phyloP scores from a whole-genome alignment of 1,139 yeast species.

The Entelexis paramagnoliae region DNA sequence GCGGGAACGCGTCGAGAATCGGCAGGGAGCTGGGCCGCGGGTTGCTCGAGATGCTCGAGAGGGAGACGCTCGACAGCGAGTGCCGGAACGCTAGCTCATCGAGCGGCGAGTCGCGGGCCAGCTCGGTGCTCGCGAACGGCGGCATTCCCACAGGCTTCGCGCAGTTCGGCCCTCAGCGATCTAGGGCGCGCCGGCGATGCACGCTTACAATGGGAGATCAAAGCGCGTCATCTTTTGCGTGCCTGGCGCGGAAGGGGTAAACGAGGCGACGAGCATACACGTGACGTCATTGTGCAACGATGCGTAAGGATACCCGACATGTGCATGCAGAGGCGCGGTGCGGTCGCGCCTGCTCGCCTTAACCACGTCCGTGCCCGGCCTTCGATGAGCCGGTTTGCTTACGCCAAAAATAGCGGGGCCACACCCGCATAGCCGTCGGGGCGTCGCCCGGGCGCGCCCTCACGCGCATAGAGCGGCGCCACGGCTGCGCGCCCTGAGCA shows the following conservation, averaged over 20 bases:
- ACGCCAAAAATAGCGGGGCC: too few relatives aligned
- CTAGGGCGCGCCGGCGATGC: not conserved
- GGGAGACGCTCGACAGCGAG: slow-evolving; percentile 7
- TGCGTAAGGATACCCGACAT: not conserved
- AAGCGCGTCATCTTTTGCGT: not conserved
- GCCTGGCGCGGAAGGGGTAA: not conserved
- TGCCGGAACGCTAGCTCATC: slow-evolving; percentile 12
- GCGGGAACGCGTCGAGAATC: slow-evolving; percentile 21
- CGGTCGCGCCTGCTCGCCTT: too few relatives aligned
- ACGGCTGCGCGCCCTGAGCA: too few relatives aligned
- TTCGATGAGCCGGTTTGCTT: too few relatives aligned
- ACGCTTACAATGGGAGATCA: not conserved
- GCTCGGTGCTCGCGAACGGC: slow-evolving; percentile 5
- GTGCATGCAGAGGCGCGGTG: too few relatives aligned
- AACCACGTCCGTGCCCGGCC: too few relatives aligned
- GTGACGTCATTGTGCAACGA: not conserved
- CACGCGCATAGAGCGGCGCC: too few relatives aligned
- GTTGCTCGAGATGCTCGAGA: not conserved
- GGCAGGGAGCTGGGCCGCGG: not conserved
- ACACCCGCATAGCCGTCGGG: too few relatives aligned
- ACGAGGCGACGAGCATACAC: not conserved
- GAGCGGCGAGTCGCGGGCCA: slow-evolving; percentile 13
- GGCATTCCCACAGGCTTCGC: too few relatives aligned
- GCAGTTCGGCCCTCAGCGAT: not conserved
- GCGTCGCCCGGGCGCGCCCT: too few relatives aligned